Conservation (phyloP, 2,329 filamentous ascomycete species). For the Fusarium sp. region DNA sequence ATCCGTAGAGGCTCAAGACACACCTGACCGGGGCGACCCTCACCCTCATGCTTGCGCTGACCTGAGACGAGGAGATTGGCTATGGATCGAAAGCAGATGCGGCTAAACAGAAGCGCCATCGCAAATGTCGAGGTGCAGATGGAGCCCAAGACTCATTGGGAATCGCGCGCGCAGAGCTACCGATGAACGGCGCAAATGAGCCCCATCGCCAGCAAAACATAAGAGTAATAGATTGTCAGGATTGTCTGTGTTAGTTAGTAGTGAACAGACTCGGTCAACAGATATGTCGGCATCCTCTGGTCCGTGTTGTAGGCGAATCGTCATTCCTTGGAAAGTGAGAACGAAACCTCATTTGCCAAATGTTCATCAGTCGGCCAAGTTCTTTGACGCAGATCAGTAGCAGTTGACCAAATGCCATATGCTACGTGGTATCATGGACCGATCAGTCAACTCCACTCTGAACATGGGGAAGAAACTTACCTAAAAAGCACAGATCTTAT, state of each 20-base stretch:
- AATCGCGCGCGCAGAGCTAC: conserved; percentile 28
- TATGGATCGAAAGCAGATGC: conserved; percentile 43
- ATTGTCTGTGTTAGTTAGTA: conserved; percentile 22
- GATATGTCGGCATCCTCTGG: conserved; percentile 5
- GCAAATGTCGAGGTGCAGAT: conserved; percentile 41
- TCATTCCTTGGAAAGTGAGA: conserved; percentile 9
- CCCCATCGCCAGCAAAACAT: conserved; percentile 28
- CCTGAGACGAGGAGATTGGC: conserved; percentile 46
- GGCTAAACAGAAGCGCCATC: conserved; percentile 44
- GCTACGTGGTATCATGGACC: conserved; percentile 23
- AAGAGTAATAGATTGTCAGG: conserved; percentile 7
- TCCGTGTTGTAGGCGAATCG: conserved; percentile 15
- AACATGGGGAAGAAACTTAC: conserved; percentile 29
- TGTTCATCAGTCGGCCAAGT: conserved; percentile 18
- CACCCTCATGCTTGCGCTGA: conserved; percentile 35
- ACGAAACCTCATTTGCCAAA: conserved; percentile 24
- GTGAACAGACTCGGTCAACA: conserved; percentile 16
- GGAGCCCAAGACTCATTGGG: conserved; percentile 33
- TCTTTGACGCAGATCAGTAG: conserved; percentile 18
- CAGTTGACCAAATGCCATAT: conserved; percentile 8
- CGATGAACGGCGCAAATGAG: conserved; percentile 17
- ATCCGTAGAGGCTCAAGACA: conserved; percentile 17
- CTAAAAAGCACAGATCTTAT: conserved; percentile 21
- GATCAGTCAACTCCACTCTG: conserved; percentile 31
- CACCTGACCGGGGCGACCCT: conserved; percentile 32